Conservation (phyloP, 345 rosid genomes). For the Arabis alpina region DNA sequence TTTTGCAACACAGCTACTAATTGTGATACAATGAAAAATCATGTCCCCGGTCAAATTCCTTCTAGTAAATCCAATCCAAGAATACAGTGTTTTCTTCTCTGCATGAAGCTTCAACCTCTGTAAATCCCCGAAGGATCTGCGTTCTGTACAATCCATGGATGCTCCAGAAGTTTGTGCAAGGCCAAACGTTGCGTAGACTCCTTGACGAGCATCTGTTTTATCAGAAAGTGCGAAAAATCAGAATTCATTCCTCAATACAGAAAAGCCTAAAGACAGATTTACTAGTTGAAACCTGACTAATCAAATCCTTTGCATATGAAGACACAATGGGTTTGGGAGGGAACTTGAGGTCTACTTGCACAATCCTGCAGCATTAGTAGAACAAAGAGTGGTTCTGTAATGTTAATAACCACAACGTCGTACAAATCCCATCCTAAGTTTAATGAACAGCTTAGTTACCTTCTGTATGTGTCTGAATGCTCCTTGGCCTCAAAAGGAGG, state of each 20-base stretch:
- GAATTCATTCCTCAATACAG: not conserved
- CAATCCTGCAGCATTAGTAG: conserved; percentile 57
- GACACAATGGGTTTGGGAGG: conserved; percentile 91
- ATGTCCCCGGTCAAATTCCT: not conserved
- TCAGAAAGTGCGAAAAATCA: not conserved
- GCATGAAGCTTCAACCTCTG: conserved; percentile 36
- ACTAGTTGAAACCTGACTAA: conserved; percentile 64
- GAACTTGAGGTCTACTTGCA: conserved; percentile 95
- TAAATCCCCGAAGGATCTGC: conserved; percentile 84
- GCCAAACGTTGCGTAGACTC: conserved; percentile 73
- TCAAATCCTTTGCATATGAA: conserved; percentile 85
- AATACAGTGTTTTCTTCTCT: conserved; percentile 9
- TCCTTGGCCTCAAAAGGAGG: conserved; percentile 95
- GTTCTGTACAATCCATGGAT: conserved; percentile 88
- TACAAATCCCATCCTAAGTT: not conserved
- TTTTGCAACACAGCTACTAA: conserved; percentile 3
- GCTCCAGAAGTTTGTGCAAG: conserved; percentile 79
- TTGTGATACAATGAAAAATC: no score
- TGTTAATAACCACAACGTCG: not conserved
- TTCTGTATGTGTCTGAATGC: conserved; percentile 92
- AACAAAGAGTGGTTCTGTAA: not conserved
- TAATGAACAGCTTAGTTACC: conserved; percentile 45
- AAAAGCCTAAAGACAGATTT: not conserved
- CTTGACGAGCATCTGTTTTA: conserved; percentile 78
- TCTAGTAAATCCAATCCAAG: not conserved